These are phyloP conservation scores for Capsicum baccatum DNA, from an alignment of 257 asterid species.

Conservation along the genomic window DNA sequence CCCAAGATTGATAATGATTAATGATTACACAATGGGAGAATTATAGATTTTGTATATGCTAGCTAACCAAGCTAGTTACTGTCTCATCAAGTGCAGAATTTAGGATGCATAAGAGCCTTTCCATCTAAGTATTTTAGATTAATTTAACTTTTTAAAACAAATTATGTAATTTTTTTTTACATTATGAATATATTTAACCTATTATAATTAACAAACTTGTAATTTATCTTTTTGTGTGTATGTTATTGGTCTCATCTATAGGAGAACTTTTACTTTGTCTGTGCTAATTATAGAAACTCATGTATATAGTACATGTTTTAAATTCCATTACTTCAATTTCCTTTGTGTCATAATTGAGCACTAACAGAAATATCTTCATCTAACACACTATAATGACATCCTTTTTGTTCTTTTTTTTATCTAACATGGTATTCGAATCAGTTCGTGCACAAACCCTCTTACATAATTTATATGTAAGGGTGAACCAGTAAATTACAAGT, in stretches of 20 bases:
- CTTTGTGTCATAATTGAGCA: neutral
- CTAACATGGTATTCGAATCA: neutral
- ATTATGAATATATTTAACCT: too few species aligned
- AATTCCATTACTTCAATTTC: constrained; percentile 3
- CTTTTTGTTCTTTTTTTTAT: neutral
- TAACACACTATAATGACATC: neutral
- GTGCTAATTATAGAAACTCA: neutral
- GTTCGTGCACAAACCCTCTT: too few species aligned
- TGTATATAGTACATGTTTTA: neutral
- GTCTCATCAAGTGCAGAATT: neutral
- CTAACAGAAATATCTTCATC: constrained; percentile 13
- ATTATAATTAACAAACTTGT: neutral
- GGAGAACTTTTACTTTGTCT: neutral
- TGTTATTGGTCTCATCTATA: neutral
- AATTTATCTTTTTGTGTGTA: neutral
- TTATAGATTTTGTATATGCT: neutral
- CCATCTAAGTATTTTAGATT: neutral
- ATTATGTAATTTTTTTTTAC: too few species aligned
- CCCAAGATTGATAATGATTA: constrained; percentile 58
- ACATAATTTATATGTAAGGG: neutral
- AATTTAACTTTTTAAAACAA: neutral
- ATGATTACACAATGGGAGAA: constrained; percentile 39
- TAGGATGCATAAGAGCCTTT: neutral
- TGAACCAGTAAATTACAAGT: neutral
- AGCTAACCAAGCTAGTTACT: constrained; percentile 24